Evolutionary conservation across 805 yeast genomes (phyloP).

Genomic region (Candida oleophila): DNA sequence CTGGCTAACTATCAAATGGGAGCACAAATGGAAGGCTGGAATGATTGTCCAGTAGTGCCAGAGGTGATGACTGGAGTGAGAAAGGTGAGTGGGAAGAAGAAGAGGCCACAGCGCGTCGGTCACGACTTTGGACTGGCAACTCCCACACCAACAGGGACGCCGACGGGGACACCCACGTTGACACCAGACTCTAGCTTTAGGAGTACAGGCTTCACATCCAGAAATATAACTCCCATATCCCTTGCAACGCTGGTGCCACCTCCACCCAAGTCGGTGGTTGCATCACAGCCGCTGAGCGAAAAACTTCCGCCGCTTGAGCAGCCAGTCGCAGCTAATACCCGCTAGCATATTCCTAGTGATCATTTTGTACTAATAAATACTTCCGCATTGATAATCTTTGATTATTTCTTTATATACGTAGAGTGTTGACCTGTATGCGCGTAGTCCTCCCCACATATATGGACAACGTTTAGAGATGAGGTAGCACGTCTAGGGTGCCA

Average conservation of each 20-base stretch:
- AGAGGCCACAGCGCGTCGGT: constrained; percentile 13
- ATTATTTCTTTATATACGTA: no score
- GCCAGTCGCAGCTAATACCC: no score
- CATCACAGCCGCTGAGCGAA: no score
- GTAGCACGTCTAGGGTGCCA: no score
- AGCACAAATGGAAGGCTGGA: constrained; percentile 53
- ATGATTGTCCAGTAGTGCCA: constrained; percentile 49
- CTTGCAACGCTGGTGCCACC: background rate
- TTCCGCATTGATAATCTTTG: no score
- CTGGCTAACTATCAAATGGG: constrained; percentile 38
- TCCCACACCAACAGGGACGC: background rate
- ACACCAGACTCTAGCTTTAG: background rate
- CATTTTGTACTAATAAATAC: no score
- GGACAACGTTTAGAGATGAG: no score
- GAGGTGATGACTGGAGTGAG: constrained; percentile 3
- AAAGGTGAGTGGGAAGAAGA: constrained; percentile 6
- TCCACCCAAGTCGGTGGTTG: background rate
- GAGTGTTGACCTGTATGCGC: no score
- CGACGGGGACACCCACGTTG: background rate
- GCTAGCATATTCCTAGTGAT: no score
- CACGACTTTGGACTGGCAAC: constrained; percentile 5
- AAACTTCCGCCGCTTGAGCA: no score
- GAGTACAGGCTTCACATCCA: no score
- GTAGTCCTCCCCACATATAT: no score
- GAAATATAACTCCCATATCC: background rate